Evolutionary conservation across 2,329 filamentous ascomycete species (phyloP), one percentile per base, ranked within the genome.

Genomic region (Colletotrichum noveboracense): DNA sequence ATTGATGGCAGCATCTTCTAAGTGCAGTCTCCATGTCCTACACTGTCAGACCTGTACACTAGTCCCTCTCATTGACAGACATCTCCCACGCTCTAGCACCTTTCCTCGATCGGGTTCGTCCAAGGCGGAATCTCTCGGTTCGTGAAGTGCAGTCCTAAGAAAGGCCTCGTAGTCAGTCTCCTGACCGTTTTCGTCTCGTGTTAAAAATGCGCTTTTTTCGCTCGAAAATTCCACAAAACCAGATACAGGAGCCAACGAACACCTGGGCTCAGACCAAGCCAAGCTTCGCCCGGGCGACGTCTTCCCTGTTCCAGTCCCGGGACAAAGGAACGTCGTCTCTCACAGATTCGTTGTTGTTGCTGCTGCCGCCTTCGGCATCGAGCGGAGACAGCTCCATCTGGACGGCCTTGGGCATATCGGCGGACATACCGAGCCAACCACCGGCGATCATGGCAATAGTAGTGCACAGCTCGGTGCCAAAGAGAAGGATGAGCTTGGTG

Each of bases 401-500:
- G 18, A 66, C 52, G 14, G 52, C 26, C 48, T 69, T 69, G 10
- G 74, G 70, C 16, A 43, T 26, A 8, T 61, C 66, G 43, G 74
- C 52, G 52, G 34, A 48, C 60, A 74, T 76, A 34, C 64, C 66
- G 3, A 76, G 38, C 75, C 70, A 79, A 4, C 79, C 79, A 30
- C 76, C 77, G 2, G 52, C 75, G 3, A 76, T 34, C 36, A 74
- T 70, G 48, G 74, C 61, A 2, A 71, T 1, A 5, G 74, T 74
- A 7, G 72, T 77, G 28, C 66, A 75, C 13, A 78, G 74, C 60
- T 79, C 71, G 43, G 76, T 78, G 21, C 77, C 61, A 10, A 80
- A 80, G 3, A 80, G 38, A 2, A 80, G 75, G 6, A 80, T 18
- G 5, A 80, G 67, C n/a, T 77, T 76, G 21, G 77, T 78, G 2